Evolutionary conservation across 2,329 filamentous ascomycete species (phyloP).

Genomic region (Colletotrichum acutatum): DNA sequence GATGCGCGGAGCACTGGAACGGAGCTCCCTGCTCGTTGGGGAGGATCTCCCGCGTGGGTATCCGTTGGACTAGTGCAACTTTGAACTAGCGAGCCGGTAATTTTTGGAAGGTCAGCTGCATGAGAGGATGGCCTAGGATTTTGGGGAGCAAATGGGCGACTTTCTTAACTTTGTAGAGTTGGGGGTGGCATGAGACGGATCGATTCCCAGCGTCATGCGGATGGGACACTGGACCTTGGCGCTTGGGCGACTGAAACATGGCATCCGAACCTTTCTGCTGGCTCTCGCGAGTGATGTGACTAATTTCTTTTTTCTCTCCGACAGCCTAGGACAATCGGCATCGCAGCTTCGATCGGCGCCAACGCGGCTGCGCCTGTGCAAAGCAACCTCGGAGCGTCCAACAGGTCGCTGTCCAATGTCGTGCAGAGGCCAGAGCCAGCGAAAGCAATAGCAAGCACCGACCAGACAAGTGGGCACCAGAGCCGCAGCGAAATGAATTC

Average conservation of each 20-base stretch:
- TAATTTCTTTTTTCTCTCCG: neutral
- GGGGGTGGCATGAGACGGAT: constrained; percentile 14
- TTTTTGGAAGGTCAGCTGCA: constrained; percentile 12
- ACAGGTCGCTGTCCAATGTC: neutral
- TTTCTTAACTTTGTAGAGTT: neutral
- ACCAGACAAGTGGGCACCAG: neutral
- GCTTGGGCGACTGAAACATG: constrained; percentile 3
- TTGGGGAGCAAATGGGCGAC: neutral
- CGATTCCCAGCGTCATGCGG: constrained; percentile 9
- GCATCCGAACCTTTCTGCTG: neutral
- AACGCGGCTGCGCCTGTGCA: neutral
- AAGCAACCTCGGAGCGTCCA: neutral
- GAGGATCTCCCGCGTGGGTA: constrained; percentile 18
- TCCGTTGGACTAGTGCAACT: neutral
- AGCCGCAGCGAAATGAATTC: neutral
- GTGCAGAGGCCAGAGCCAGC: constrained; percentile 3
- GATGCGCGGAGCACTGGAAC: constrained; percentile 1
- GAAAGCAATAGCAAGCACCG: neutral
- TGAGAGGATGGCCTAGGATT: neutral
- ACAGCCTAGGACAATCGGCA: neutral
- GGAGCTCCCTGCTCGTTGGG: neutral
- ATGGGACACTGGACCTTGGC: neutral
- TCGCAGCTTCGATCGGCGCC: neutral
- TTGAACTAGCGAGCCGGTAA: neutral
- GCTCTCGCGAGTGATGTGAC: neutral